Evolutionary conservation across 2,329 filamentous ascomycete genomes (phyloP).

Genomic region (Uncinocarpus reesii): DNA sequence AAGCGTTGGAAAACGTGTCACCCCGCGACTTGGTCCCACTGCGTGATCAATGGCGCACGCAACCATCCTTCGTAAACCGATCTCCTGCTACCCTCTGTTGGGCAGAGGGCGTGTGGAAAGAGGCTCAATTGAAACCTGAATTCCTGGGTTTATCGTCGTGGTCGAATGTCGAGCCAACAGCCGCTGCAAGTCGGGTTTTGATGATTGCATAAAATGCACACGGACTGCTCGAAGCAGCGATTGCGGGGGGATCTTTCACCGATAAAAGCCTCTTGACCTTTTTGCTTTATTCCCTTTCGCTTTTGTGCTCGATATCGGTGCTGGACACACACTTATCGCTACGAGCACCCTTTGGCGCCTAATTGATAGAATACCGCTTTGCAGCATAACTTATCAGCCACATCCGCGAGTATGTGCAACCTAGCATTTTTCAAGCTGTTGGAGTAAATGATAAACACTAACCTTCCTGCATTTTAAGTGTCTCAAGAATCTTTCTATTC

Average conservation of each 20-base stretch:
- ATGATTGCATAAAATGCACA: neutral
- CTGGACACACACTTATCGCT: neutral
- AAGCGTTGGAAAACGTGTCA: constrained; percentile 10
- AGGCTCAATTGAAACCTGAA: neutral
- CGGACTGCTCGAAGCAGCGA: neutral
- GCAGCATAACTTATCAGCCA: neutral
- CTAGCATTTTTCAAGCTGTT: neutral
- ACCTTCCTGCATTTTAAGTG: constrained; percentile 8
- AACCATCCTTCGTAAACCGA: neutral
- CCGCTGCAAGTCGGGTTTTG: neutral
- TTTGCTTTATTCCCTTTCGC: neutral
- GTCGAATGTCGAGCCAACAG: no score
- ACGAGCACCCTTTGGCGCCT: neutral
- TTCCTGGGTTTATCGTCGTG: no score
- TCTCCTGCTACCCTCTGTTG: neutral
- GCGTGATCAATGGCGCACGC: neutral
- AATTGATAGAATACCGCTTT: neutral
- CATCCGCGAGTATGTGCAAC: constrained; percentile 2
- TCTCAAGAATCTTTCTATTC: constrained; percentile 8
- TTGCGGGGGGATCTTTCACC: neutral
- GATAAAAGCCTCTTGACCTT: neutral
- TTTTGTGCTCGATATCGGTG: neutral
- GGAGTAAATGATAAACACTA: neutral
- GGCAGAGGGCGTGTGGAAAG: neutral
- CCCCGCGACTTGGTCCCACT: constrained; percentile 6